These are phyloP conservation scores for Aspergillus nanangensis DNA, from an alignment of 495 filamentous ascomycete species.

Conservation along the genomic window DNA sequence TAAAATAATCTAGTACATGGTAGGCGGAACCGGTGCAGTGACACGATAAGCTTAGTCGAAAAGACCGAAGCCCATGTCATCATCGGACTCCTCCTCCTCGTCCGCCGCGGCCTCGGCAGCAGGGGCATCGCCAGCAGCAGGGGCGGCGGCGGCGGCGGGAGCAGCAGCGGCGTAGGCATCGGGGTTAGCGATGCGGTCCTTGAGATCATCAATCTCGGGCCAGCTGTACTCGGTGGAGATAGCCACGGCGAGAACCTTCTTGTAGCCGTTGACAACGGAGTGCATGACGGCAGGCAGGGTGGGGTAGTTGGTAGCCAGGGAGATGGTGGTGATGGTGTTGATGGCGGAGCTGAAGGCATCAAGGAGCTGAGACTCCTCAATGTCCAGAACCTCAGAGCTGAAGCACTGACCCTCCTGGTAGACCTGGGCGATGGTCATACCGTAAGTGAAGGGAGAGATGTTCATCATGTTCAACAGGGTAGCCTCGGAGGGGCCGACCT, in stretches of 20 bases:
- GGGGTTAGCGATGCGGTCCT: slow-evolving; percentile 98
- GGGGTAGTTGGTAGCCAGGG: slow-evolving; percentile 87
- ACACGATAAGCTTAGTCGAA: slow-evolving; percentile 48
- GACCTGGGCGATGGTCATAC: slow-evolving; percentile 91
- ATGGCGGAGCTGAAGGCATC: slow-evolving; percentile 78
- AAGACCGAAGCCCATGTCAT: slow-evolving; percentile 54
- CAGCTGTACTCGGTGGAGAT: slow-evolving; percentile 89
- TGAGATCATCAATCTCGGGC: slow-evolving; percentile 93
- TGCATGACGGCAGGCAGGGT: slow-evolving; percentile 96
- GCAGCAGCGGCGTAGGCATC: slow-evolving; percentile 85
- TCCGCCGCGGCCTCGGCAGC: slow-evolving; percentile 52
- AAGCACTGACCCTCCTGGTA: slow-evolving; percentile 97
- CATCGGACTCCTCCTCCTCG: slow-evolving; percentile 42
- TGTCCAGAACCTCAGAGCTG: slow-evolving; percentile 77
- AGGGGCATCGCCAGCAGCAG: slow-evolving; percentile 42
- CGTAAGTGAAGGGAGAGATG: slow-evolving; percentile 99
- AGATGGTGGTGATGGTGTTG: slow-evolving; percentile 81
- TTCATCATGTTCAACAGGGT: slow-evolving; percentile 99
- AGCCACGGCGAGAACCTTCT: slow-evolving; percentile 90
- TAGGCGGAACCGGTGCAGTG: slow-evolving; percentile 23
- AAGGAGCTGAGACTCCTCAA: slow-evolving; percentile 87
- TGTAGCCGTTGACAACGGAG: slow-evolving; percentile 93
- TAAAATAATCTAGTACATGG: slow-evolving; percentile 43
- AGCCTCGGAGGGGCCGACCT: slow-evolving; percentile 98
- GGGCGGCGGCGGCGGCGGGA: slow-evolving; percentile 54